Conservation (phyloP, 2,329 filamentous ascomycete species). For the Fusarium sterilihyphosum region DNA sequence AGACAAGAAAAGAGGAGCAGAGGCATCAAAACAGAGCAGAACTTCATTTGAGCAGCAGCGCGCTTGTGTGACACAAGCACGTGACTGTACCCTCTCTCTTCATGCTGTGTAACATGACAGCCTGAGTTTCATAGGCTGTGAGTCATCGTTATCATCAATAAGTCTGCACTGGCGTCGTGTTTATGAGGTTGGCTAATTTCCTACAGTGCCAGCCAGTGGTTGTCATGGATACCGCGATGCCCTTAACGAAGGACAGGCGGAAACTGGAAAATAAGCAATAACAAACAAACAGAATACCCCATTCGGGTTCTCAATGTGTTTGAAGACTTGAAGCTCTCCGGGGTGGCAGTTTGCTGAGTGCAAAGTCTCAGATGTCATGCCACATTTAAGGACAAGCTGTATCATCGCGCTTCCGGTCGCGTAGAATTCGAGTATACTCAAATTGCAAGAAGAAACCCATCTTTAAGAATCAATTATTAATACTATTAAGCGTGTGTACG, state of each 20-base stretch:
- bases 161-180: not conserved
- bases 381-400: not conserved
- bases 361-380: not conserved
- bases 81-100: not conserved
- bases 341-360: not conserved
- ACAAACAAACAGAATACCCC: not conserved
- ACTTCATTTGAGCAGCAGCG: not conserved
- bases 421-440: accelerated
- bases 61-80: not conserved
- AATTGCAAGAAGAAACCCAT: accelerated
- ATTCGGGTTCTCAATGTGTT: accelerated
- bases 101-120: not conserved
- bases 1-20: not conserved
- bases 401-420: too few relatives aligned
- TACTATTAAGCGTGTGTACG: not conserved
- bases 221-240: not conserved
- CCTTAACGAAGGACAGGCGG: not conserved
- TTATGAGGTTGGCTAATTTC: not conserved
- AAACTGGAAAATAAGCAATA: not conserved
- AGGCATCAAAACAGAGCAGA: not conserved
- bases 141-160: not conserved
- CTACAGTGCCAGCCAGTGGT: not conserved
- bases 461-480: not conserved
- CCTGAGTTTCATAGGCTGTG: not conserved
- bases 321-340: not conserved